Evolutionary conservation across 2,329 filamentous ascomycete genomes (phyloP).

Genomic region (Sporothrix dimorphospora): DNA sequence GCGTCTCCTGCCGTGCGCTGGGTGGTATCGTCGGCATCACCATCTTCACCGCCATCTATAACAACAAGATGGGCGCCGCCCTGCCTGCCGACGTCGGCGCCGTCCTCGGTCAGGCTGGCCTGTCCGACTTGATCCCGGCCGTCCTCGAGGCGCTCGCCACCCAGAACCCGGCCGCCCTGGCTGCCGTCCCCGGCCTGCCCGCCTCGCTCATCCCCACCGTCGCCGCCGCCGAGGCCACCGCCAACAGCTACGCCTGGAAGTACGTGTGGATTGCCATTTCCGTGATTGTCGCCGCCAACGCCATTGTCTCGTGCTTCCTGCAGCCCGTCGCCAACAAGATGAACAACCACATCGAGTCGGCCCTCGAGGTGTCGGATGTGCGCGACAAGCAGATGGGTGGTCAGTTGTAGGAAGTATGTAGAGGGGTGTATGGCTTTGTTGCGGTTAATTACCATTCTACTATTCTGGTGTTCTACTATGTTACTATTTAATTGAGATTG

Average conservation of each 20-base stretch:
- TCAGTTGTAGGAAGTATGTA: neutral
- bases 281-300: neutral
- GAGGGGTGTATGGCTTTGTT: too few relatives aligned
- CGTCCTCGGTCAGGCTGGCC: neutral
- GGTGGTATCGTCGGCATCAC: slow-evolving; percentile 14
- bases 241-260: slow-evolving; percentile 1
- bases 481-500: neutral
- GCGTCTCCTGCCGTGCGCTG: neutral
- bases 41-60: slow-evolving; percentile 17
- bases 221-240: neutral
- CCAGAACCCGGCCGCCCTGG: neutral
- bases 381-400: slow-evolving; percentile 16
- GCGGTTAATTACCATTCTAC: neutral
- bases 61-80: slow-evolving; percentile 12
- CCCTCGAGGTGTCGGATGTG: slow-evolving; percentile 1
- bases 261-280: neutral
- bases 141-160: neutral
- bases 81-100: neutral
- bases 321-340: slow-evolving; percentile 8
- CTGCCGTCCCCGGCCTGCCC: neutral
- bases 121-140: neutral
- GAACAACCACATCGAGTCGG: slow-evolving; percentile 20
- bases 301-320: slow-evolving; percentile 6
- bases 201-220: neutral
- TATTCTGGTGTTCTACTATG: too few relatives aligned